Evolutionary conservation across 768 basidiomycete genomes (phyloP).

Genomic region (Hydnum rufescens): DNA sequence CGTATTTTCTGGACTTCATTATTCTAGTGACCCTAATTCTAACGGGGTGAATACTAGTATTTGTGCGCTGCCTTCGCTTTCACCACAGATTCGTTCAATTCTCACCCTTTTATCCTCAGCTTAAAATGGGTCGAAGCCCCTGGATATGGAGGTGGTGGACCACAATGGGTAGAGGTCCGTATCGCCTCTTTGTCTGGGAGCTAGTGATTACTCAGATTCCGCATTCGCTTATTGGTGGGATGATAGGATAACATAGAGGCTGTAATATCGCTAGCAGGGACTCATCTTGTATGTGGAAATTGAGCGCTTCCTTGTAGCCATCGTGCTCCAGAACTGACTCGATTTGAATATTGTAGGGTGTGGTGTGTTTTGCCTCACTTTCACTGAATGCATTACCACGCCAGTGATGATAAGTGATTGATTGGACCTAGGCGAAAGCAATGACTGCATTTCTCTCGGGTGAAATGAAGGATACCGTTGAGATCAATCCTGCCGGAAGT

Average conservation of each 20-base stretch:
- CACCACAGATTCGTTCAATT: background rate
- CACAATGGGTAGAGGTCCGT: conserved; percentile 75
- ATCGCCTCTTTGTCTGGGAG: background rate
- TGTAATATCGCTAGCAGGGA: conserved; percentile 68
- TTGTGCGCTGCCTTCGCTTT: conserved; percentile 36
- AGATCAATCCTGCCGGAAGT: conserved; percentile 61
- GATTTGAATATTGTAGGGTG: conserved; percentile 23
- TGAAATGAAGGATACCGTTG: conserved; percentile 87
- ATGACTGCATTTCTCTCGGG: conserved; percentile 91
- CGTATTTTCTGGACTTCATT: too few species aligned
- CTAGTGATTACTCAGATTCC: background rate
- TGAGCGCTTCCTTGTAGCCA: conserved; percentile 13
- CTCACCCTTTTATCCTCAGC: conserved; percentile 21
- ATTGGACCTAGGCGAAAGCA: conserved; percentile 57
- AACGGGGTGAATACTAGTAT: too few species aligned
- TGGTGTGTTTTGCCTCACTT: conserved; percentile 28
- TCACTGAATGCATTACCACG: background rate
- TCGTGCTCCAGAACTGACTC: background rate
- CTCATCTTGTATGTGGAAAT: conserved; percentile 72
- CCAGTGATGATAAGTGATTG: background rate
- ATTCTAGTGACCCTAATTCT: too few species aligned
- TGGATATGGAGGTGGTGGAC: conserved; percentile 59
- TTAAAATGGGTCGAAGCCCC: conserved; percentile 95
- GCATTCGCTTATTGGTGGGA: background rate
- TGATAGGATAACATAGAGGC: conserved; percentile 64